These are phyloP conservation scores for Whalleya microplaca DNA, from an alignment of 2,329 filamentous ascomycete genomes.

Conservation along the genomic window DNA sequence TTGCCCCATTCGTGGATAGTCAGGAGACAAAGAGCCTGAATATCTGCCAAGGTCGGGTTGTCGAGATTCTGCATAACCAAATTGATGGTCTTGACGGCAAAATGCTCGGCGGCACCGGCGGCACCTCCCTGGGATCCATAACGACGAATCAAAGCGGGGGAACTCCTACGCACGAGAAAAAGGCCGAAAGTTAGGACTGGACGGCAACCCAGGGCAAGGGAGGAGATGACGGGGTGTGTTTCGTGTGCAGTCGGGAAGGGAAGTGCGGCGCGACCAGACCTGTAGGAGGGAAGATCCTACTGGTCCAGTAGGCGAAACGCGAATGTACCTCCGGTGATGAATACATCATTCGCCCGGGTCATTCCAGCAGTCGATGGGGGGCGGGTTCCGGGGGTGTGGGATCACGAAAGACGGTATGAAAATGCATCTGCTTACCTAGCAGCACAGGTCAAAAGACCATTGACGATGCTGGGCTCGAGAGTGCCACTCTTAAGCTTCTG, in stretches of 20 bases:
- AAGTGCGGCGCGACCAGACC: slow-evolving; percentile 17
- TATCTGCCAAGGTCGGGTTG: slow-evolving; percentile 62
- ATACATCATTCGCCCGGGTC: slow-evolving; percentile 28
- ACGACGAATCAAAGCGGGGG: slow-evolving; percentile 58
- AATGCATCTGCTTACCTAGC: slow-evolving; percentile 52
- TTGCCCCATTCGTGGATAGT: slow-evolving; percentile 67
- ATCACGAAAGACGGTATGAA: slow-evolving; percentile 17
- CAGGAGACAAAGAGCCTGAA: slow-evolving; percentile 63
- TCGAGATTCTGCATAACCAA: slow-evolving; percentile 62
- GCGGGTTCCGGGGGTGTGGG: slow-evolving; percentile 16
- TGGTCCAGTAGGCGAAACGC: slow-evolving; percentile 26
- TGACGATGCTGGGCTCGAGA: slow-evolving; percentile 60
- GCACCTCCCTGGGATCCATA: slow-evolving; percentile 57
- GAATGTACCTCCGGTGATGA: slow-evolving; percentile 29
- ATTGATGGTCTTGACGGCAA: slow-evolving; percentile 60
- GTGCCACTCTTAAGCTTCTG: slow-evolving; percentile 62
- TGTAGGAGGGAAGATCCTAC: slow-evolving; percentile 8
- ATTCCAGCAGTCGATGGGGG: slow-evolving; percentile 23
- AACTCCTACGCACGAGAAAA: slow-evolving; percentile 48
- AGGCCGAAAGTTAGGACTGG: slow-evolving; percentile 20
- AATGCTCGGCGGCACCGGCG: slow-evolving; percentile 60
- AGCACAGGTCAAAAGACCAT: slow-evolving; percentile 60
- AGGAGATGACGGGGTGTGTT: slow-evolving; percentile 4
- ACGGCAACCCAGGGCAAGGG: slow-evolving; percentile 6
- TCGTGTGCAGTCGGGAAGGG: slow-evolving; percentile 17